These are phyloP conservation scores for Cladochytrium tenue DNA, from an alignment of 371 early-diverging fungal species.

Conservation along the genomic window DNA sequence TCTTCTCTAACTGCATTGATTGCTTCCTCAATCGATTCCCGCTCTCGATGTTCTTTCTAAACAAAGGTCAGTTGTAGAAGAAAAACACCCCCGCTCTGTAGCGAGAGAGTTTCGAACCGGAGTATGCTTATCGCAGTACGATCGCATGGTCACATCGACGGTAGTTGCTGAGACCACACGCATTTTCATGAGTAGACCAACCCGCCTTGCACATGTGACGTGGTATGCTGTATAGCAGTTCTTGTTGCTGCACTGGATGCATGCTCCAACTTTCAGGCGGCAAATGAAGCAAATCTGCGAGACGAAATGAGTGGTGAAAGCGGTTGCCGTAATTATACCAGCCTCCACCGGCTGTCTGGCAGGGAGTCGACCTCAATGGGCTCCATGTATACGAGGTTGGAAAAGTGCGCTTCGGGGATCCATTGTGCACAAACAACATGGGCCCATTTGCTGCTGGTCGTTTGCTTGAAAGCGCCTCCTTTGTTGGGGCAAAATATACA, in stretches of 20 bases:
- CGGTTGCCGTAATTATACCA: constrained; percentile 47
- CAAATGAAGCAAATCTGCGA: constrained; percentile 81
- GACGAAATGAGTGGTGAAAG: constrained; percentile 3
- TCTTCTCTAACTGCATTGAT: constrained; percentile 19
- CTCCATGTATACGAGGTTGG: constrained; percentile 94
- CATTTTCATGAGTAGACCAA: constrained; percentile 85
- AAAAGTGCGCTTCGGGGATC: constrained; percentile 92
- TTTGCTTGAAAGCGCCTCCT: constrained; percentile 97
- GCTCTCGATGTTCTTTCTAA: constrained; percentile 63
- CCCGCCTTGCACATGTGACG: constrained; percentile 89
- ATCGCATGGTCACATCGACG: constrained; percentile 60
- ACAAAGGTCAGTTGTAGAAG: neutral
- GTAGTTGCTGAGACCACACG: constrained; percentile 4
- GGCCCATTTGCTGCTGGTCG: constrained; percentile 89
- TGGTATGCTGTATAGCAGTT: constrained; percentile 92
- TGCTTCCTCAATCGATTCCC: constrained; percentile 51
- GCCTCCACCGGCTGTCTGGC: constrained; percentile 85
- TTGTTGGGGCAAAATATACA: constrained; percentile 93
- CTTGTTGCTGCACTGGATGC: constrained; percentile 91
- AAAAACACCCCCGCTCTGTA: too few relatives aligned
- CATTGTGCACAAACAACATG: constrained; percentile 50
- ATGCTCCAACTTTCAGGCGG: constrained; percentile 80
- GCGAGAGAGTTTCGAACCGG: too few relatives aligned
- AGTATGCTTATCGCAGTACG: constrained; percentile 83
- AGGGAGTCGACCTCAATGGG: constrained; percentile 92